phyloP scores from a whole-genome alignment of 441 rosid genomes.

The Adansonia rubrostipa region DNA sequence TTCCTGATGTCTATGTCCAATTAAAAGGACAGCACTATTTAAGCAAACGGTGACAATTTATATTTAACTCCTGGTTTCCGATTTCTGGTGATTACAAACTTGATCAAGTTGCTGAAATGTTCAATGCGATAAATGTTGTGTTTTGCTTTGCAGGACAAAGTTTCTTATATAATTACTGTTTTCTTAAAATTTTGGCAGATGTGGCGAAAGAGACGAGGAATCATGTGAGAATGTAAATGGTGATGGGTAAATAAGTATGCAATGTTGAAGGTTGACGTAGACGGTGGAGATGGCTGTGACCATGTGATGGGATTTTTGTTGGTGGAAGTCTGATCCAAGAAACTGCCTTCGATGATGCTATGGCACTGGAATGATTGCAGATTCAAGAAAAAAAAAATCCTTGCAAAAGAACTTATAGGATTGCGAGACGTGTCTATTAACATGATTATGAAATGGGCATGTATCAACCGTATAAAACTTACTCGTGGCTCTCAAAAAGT shows the following conservation, averaged over 20 bases:
- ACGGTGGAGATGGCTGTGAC: neutral
- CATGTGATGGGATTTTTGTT: conserved; percentile 7
- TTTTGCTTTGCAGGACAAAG: neutral
- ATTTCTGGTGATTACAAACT: neutral
- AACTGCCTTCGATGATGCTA: neutral
- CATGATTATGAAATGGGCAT: conserved; percentile 6
- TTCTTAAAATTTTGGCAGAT: conserved; percentile 17
- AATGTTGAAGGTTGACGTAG: conserved; percentile 10
- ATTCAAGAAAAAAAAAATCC: neutral
- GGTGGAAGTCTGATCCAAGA: conserved; percentile 8
- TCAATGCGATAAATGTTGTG: neutral
- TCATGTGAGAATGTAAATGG: neutral
- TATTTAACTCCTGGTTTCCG: neutral
- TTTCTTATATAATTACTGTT: neutral
- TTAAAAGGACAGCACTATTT: neutral
- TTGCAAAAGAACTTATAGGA: neutral
- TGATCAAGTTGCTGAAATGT: neutral
- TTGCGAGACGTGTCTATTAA: neutral
- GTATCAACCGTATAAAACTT: neutral
- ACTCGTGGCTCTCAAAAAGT: neutral
- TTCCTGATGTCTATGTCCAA: neutral
- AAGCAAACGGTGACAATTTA: conserved; percentile 12
- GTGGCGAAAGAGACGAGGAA: conserved; percentile 7
- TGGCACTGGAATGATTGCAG: neutral
- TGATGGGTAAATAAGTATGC: neutral